Evolutionary conservation across 495 filamentous ascomycete genomes (phyloP), one percentile per base, ranked within the genome.

Genomic region (Talaromyces proteolyticus): DNA sequence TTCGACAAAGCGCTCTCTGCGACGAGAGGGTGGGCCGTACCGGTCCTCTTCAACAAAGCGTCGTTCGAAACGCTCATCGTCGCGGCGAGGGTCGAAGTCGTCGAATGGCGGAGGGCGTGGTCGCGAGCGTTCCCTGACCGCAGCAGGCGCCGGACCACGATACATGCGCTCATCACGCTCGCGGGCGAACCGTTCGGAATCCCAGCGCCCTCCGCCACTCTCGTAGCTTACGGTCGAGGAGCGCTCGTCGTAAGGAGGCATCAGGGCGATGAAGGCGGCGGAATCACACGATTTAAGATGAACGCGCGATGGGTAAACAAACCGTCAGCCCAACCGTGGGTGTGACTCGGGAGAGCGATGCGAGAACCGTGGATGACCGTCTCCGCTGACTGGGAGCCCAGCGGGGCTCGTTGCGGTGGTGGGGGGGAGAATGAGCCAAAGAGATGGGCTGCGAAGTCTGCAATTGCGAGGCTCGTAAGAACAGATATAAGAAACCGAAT

Each of bases 31-130:
- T 38, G 77, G 77, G 10, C 78, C 79, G 56, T 70, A 79, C 24
- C 76, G 69, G 37, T 84, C 79, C 52, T 75, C 69, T 42, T 81
- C 78, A 25, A 72, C 66, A 52, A 80, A 69, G 23, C 73, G 70
- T 41, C 72, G 66, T 50, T 77, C 72, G 55, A 80, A 81, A 20
- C 71, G 69, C 12, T 79, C 76, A 41, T 75, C 74, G 42, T 58
- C 62, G 48, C 68, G 72, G 53, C 68, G 74, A 53, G 66, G 65
- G 34, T 25, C 62, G 58, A 51, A 60, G 58, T 29, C 55, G 65
- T 34, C 29, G 14, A 34, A 34, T 8, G 29, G 29, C 4, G 29
- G 29, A 34, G 29, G 29, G n/a, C n/a, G n/a, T n/a, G n/a, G n/a
- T 54, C 75, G 68, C 44, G 78, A 72, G 18, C 67, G 58, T 43